These are phyloP conservation scores for Whalleya microplaca DNA, from an alignment of 2,329 filamentous ascomycete species.

Conservation along the genomic window DNA sequence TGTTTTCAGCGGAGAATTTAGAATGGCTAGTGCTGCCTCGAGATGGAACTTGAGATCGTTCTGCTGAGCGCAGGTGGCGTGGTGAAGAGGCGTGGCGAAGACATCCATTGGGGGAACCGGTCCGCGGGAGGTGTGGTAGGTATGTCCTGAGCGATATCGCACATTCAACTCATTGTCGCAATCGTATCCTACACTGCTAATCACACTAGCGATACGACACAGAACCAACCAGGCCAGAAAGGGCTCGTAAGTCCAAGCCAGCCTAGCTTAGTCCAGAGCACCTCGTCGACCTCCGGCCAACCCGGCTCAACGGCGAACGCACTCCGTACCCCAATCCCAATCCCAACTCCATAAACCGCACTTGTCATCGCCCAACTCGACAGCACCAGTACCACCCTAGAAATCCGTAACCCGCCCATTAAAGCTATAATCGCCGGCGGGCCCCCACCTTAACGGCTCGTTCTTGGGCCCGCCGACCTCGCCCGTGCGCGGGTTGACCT, in stretches of 20 bases:
- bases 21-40: too few relatives aligned
- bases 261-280: background rate
- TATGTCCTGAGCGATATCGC: too few relatives aligned
- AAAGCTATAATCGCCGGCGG: conserved; percentile 81
- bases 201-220: too few relatives aligned
- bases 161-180: too few relatives aligned
- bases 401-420: conserved; percentile 97
- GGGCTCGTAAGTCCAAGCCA: background rate
- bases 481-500: conserved; percentile 89
- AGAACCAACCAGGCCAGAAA: background rate
- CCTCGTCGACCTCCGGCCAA: background rate
- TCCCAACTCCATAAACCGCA: too few relatives aligned
- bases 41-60: too few relatives aligned
- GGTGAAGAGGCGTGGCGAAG: too few relatives aligned
- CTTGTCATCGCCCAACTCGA: background rate
- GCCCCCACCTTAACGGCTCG: conserved; percentile 88
- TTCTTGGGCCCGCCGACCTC: conserved; percentile 98
- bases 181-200: background rate
- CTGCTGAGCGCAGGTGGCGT: too few relatives aligned
- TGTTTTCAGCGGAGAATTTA: too few relatives aligned
- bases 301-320: background rate
- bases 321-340: background rate
- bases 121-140: too few relatives aligned
- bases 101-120: too few relatives aligned
- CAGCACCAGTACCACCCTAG: conserved; percentile 39